Base-by-base conservation (phyloP, 2,329 filamentous ascomycete species). In the Cladosporium sp. region DNA sequence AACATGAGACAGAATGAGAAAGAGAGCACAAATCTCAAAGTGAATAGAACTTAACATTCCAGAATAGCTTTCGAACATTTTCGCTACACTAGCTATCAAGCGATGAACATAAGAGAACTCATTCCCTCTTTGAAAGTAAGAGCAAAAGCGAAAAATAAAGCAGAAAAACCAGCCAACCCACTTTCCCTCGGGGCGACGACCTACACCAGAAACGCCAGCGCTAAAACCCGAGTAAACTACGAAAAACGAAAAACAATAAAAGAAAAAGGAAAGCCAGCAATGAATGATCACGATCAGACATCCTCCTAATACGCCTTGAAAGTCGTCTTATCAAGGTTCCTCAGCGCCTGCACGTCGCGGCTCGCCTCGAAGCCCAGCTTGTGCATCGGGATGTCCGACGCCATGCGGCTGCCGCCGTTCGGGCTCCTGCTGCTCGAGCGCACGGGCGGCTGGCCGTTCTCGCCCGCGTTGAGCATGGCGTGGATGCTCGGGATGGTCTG, bases 401-500 rank as follows among this genome's bases (percentile, higher is more conserved):
- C 54, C 22, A 58, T 56, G 18, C 61, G 56, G 3, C 59, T 60
- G 24, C 57, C 56, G 22, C 56, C 54, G 13, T 43, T 52, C 0
- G 66, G 64, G 44, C 61, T 68, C 22, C 59, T 57, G 51, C 65
- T 68, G 50, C 57, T 64, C 17, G 54, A 60, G 37, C 58, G 60
- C 12, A 43, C 53, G 19, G 59, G 61, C 5, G 58, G 59, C 32
- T 49, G 55, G 5, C 53, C 57, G 34, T 56, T 54, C 34, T 56
- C 59, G 15, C 59, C 58, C 30, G 62, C 66, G 52, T 72, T 73
- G 48, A 74, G 69, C 54, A 74, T 67, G 9, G 76, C 65, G 13
- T 68, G 74, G 51, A 82, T 80, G 56, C 75, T 78, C 7, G 81
- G 81, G 22, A 83, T 79, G 15, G 64, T 68, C 24, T 65, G 64